phyloP scores from a whole-genome alignment of 192 early-diverging fungal genomes.

The Mortierella antarctica region DNA sequence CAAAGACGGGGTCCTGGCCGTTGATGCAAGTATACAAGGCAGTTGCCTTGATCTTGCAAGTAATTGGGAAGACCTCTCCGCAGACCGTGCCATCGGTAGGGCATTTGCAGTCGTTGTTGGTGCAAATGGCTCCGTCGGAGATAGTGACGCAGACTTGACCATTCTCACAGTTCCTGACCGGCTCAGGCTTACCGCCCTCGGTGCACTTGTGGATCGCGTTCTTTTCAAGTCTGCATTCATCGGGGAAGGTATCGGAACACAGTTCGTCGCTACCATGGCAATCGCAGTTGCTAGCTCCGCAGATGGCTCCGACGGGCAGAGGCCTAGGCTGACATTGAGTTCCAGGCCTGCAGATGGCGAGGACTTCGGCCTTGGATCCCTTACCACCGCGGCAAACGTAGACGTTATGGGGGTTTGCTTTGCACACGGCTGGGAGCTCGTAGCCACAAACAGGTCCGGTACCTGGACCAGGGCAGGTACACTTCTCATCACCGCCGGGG shows the following conservation, averaged over 20 bases:
- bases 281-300: slow-evolving; percentile 1
- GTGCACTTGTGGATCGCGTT: slow-evolving; percentile 11
- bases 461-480: background rate
- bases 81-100: slow-evolving; percentile 5
- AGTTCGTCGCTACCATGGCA: slow-evolving; percentile 4
- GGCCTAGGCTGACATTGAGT: background rate
- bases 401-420: background rate
- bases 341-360: slow-evolving; percentile 7
- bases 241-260: slow-evolving; percentile 14
- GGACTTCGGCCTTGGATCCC: background rate
- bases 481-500: background rate
- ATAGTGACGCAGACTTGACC: slow-evolving; percentile 9
- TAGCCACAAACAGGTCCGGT: background rate
- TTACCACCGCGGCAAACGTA: slow-evolving; percentile 8
- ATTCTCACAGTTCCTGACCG: background rate
- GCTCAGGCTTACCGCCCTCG: background rate
- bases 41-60: background rate
- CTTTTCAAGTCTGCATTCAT: background rate
- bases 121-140: slow-evolving; percentile 12
- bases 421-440: background rate
- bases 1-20: slow-evolving; percentile 1
- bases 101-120: slow-evolving; percentile 7
- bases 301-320: background rate
- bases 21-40: slow-evolving; percentile 10
- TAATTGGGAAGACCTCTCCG: slow-evolving; percentile 11